Evolutionary conservation across 2,329 filamentous ascomycete genomes (phyloP).

Genomic region (Neurospora sp.): DNA sequence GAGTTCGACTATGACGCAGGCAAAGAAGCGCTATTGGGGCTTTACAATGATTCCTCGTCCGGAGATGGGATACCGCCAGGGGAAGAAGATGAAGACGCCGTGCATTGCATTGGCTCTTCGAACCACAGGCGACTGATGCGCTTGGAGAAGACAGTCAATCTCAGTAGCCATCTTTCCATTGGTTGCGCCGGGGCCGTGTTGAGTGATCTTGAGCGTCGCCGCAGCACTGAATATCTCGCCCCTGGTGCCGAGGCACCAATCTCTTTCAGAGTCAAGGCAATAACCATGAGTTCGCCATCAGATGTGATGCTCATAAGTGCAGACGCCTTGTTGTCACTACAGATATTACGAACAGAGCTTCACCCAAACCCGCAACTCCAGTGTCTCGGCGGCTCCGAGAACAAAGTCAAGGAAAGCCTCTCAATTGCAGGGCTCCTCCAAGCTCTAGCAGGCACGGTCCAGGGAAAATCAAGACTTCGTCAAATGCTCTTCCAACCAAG

Average conservation of each 20-base stretch:
- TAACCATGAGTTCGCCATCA: conserved; percentile 67
- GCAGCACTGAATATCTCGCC: conserved; percentile 51
- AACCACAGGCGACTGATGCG: conserved; percentile 56
- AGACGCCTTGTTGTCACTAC: conserved; percentile 72
- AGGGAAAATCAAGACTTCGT: conserved; percentile 66
- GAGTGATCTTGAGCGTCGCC: conserved; percentile 63
- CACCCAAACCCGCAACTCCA: conserved; percentile 75
- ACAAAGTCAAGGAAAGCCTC: conserved; percentile 65
- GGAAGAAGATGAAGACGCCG: conserved; percentile 22
- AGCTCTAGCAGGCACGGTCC: conserved; percentile 62
- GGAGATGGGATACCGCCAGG: neutral
- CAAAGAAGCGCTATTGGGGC: conserved; percentile 48
- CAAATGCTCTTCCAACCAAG: conserved; percentile 75
- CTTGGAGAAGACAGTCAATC: conserved; percentile 59
- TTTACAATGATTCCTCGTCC: neutral
- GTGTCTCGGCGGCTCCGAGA: conserved; percentile 50
- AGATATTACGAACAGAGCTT: conserved; percentile 72
- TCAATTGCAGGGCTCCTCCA: conserved; percentile 80
- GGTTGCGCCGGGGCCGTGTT: conserved; percentile 83
- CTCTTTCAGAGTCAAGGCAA: conserved; percentile 48
- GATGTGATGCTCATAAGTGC: conserved; percentile 66
- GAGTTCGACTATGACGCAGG: conserved; percentile 65
- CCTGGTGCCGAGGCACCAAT: conserved; percentile 43
- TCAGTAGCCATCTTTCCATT: conserved; percentile 65
- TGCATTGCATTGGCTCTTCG: conserved; percentile 34